These are phyloP conservation scores for Fusarium sp. DNA, from an alignment of 2,329 filamentous ascomycete species.

Conservation along the genomic window DNA sequence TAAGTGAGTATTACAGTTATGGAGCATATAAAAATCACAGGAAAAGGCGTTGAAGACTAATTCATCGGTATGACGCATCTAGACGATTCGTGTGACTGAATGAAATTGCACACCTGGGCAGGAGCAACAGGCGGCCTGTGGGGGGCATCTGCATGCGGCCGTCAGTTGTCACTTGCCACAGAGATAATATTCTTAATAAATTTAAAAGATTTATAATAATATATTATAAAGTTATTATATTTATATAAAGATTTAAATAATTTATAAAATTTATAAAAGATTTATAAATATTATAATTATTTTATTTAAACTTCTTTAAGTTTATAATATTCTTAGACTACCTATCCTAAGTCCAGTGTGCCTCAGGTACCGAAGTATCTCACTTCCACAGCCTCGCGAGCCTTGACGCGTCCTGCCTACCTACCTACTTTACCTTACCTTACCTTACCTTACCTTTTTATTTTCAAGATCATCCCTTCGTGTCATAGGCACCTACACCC, in stretches of 20 bases:
- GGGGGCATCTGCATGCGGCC: not conserved
- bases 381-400: not conserved
- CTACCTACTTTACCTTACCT: not conserved
- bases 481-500: not conserved
- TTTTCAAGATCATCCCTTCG: too few species aligned
- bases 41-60: too few species aligned
- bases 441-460: too few species aligned
- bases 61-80: too few species aligned
- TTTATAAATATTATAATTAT: not conserved
- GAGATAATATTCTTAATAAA: too few species aligned
- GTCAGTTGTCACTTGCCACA: not conserved
- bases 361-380: not conserved
- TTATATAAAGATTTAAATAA: not conserved
- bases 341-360: not conserved
- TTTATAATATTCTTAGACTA: not conserved
- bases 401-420: not conserved
- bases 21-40: too few species aligned
- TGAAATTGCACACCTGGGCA: too few species aligned
- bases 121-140: too few species aligned
- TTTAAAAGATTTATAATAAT: not conserved
- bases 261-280: too few species aligned
- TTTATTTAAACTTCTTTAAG: fast-evolving
- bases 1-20: too few species aligned
- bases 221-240: not conserved
- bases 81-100: too few species aligned